Conservation (phyloP, 2,329 filamentous ascomycete species). For the Cyanodermella asteris region DNA sequence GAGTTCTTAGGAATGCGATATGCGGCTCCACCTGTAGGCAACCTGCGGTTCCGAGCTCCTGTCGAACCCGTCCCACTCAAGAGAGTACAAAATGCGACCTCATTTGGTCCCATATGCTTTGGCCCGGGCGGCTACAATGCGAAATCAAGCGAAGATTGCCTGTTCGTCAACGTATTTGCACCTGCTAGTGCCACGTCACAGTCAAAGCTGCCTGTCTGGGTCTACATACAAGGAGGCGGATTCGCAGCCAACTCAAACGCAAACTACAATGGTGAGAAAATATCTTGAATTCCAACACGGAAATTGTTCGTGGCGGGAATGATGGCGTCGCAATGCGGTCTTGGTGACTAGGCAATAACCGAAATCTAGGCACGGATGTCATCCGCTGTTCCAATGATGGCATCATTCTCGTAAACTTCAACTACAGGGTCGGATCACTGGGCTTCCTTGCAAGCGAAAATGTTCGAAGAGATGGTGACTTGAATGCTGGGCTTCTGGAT, state of each 20-base stretch:
- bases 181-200: conserved; percentile 29
- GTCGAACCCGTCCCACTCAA: conserved; percentile 31
- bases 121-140: conserved; percentile 2
- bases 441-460: conserved; percentile 42
- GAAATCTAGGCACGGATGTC: no score
- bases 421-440: conserved; percentile 54
- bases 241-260: conserved; percentile 29
- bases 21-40: conserved; percentile 44
- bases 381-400: conserved; percentile 33
- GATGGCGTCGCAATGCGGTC: no score
- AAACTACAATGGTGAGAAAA: conserved; percentile 41
- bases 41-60: conserved; percentile 45
- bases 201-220: conserved; percentile 41
- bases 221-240: conserved; percentile 39
- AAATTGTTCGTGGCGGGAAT: no score
- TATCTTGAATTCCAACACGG: no score
- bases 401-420: conserved; percentile 50
- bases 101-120: conserved; percentile 13
- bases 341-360: no score
- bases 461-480: conserved; percentile 24
- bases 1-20: conserved; percentile 59
- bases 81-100: conserved; percentile 30
- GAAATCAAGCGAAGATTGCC: conserved; percentile 38
- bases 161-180: conserved; percentile 44
- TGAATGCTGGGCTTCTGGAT: conserved; percentile 51